Evolutionary conservation across 148 eudicot genomes (phyloP), one percentile per base, ranked within the genome.

Genomic region (Camellia lanceoleosa): DNA sequence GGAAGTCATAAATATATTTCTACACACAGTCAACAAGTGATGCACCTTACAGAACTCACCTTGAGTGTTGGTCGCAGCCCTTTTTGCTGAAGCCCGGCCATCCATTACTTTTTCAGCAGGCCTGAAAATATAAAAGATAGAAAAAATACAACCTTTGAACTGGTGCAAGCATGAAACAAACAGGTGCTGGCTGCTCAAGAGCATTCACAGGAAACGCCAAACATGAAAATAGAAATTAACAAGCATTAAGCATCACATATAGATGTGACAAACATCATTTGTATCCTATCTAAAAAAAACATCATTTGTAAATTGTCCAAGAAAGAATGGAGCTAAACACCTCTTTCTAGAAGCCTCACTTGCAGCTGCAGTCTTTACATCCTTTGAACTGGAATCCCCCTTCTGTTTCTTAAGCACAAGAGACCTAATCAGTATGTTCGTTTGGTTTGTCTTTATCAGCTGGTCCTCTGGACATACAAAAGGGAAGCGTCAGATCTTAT

Each of bases 381-480:
- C 87, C 71, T 85, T 87, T 67, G 87, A 84, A 81, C 88, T 75
- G 12, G 86, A 81, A 47, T 87, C 95, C 70, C 87, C 86, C 84
- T 85, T 90, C 64, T 87, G 96, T 80, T 89, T 94, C 89, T 89
- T 91, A 80, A 96, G 81, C 81, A 87, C 86, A 61, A 96, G 98
- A 74, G 99, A 91, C 83, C 98, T 90, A 78, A 93, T 92, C 84
- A 96, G 77, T 87, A 96, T 96, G 87, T 93, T 96, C 73, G 75
- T 87, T 80, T 91, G 94, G 90, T 96, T 91, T 13, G 99, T 96
- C 86, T 90, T 91, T 86, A 96, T 93, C 76, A 89, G 82, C 89
- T 96, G 99, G 84, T 86, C 82, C 75, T 90, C 99, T 92, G 92
- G 81, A 81, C 56, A 68, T 65, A 78, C 49, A 84, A 74, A 56